Base-by-base conservation (phyloP, 257 asterid genomes). In the Solanum stenotomum region DNA sequence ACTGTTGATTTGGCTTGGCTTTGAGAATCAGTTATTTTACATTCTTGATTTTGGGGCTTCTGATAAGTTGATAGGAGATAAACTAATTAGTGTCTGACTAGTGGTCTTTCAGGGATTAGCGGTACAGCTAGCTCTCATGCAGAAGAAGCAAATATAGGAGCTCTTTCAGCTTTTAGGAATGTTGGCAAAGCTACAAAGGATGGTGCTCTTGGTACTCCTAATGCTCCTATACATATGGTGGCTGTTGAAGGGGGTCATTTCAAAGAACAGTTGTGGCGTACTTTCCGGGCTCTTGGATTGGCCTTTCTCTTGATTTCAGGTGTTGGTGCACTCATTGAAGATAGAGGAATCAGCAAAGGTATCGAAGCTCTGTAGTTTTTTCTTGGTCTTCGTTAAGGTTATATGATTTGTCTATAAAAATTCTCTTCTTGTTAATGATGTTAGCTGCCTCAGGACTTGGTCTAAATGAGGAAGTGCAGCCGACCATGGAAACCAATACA, bases 181-280 rank as follows among this genome's bases (percentile, higher is more conserved):
- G 96, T 87, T 56, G 97, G 98, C 46, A 95, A 89, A 90, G 79
- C 94, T 81, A 92, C 96, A n/a, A 97, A 93, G 90, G 96, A 91
- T 4, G 97, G 98, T 63, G 87, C 89, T 87, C 98, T 94, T 77
- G 98, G 99, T 59, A 96, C 99, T 89, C 88, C 99, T 70, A 92
- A 88, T 91, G 96, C 98, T 65, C 99, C 99, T 20, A 93, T 95
- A 89, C 98, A 97, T 90, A 96, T 96, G 99, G 98, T 95, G 88
- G 92, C 98, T 86, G 92, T 93, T 56, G 99, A 93, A 92, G 98
- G 98, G 29, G 96, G 95, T 61, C 93, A 96, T 87, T 93, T 96
- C 79, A 96, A 97, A 90, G 98, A 96, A 86, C 99, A 96, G 92
- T 87, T 96, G 72, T 97, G 99, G 98, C 94, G 99, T 83, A 96